A percentile compares a stretch with the other conserved stretches of the same genome.
Evolutionary conservation across 257 asterid genomes (phyloP).

Genomic region (Jasminum sambac): DNA sequence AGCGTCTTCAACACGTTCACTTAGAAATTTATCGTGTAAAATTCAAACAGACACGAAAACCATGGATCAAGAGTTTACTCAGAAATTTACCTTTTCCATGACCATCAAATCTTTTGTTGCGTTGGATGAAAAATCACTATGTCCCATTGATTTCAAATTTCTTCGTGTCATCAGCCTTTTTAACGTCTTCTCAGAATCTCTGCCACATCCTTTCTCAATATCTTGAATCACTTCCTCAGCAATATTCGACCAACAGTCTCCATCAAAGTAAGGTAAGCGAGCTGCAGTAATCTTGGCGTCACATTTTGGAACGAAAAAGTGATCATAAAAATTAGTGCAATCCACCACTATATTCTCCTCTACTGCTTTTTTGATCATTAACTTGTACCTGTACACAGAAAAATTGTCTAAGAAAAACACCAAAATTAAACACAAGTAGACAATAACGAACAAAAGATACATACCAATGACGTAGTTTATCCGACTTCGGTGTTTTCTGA

Average conservation of each 20-base stretch:
- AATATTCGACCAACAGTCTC: conserved; percentile 67
- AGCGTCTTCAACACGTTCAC: not conserved
- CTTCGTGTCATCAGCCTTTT: conserved; percentile 45
- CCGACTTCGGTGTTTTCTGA: conserved; percentile 62
- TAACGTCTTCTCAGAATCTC: conserved; percentile 28
- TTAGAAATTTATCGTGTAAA: not conserved
- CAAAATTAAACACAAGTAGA: not conserved
- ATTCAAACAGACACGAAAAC: not conserved
- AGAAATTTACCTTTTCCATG: conserved; percentile 62
- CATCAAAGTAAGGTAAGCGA: conserved; percentile 73
- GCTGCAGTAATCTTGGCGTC: conserved; percentile 61
- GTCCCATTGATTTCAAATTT: conserved; percentile 56
- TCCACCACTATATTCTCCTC: conserved; percentile 59
- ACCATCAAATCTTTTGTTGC: conserved; percentile 56
- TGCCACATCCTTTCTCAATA: conserved; percentile 39
- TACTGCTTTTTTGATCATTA: conserved; percentile 55
- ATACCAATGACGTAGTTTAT: conserved; percentile 68
- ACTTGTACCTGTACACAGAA: conserved; percentile 54
- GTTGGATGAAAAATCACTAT: conserved; percentile 40
- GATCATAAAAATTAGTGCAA: conserved; percentile 52
- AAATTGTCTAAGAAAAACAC: conserved; percentile 5
- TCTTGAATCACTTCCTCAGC: conserved; percentile 44
- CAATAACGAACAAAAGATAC: conserved; percentile 1
- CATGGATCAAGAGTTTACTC: not conserved
- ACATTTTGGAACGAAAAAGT: conserved; percentile 52